Percentiles rank a stretch among this genome's conserved stretches.
These are phyloP conservation scores for Phalaenopsis equestris DNA, from an alignment of 106 monocot species.

Conservation along the genomic window DNA sequence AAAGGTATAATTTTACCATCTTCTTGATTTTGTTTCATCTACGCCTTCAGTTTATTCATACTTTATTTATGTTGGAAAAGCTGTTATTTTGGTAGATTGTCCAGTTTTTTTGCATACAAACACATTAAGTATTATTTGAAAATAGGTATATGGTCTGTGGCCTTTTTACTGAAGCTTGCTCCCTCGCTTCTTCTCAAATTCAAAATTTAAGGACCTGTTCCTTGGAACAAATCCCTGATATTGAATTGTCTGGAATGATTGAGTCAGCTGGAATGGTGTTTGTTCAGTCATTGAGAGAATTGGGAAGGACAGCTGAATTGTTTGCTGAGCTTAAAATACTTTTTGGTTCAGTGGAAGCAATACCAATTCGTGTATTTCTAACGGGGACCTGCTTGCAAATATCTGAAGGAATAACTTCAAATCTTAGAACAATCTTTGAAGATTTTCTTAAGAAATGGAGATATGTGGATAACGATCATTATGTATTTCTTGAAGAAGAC, in stretches of 20 bases:
- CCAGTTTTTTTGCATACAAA: not conserved
- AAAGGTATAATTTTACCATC: not conserved
- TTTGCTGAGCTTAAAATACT: conserved; percentile 50
- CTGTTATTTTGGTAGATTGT: not conserved
- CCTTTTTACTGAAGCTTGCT: conserved; percentile 57
- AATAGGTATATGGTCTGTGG: conserved; percentile 49
- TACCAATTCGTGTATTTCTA: conserved; percentile 60
- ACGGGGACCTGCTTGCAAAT: conserved; percentile 71
- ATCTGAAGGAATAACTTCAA: conserved; percentile 41
- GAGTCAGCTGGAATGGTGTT: conserved; percentile 75
- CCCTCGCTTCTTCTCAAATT: conserved; percentile 39
- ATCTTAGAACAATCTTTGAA: conserved; percentile 50
- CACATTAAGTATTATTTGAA: not conserved
- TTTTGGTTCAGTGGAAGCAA: conserved; percentile 55
- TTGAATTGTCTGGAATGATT: conserved; percentile 33
- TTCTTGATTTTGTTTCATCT: not conserved
- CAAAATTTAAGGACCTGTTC: conserved; percentile 7
- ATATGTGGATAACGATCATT: conserved; percentile 35
- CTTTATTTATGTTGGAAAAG: not conserved
- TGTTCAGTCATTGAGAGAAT: conserved; percentile 61
- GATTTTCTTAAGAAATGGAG: conserved; percentile 67
- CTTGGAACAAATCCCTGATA: conserved; percentile 15
- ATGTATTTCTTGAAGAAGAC: conserved; percentile 29
- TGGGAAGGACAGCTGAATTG: conserved; percentile 52
- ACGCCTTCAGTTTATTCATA: not conserved